A percentile compares a stretch with the other conserved stretches of the same genome.
phyloP scores from a whole-genome alignment of 192 early-diverging fungal species.

The Coemansia sp. region DNA sequence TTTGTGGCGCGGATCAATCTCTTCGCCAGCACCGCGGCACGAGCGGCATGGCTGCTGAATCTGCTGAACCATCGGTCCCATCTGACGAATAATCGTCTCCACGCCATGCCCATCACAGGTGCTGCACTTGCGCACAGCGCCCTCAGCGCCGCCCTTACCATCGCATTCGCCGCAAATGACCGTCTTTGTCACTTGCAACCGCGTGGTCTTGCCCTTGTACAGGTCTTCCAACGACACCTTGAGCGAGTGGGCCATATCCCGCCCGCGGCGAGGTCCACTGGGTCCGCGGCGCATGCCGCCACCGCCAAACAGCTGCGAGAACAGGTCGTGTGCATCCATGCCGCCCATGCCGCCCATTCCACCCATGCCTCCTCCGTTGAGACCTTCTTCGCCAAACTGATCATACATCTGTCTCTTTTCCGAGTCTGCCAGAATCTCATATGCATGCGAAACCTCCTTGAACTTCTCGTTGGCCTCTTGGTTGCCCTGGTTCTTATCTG shows the following conservation, averaged over 20 bases:
- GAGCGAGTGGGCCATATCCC: constrained; percentile 84
- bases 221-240: constrained; percentile 89
- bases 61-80: constrained; percentile 99
- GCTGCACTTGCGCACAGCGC: constrained; percentile 77
- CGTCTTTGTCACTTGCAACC: constrained; percentile 95
- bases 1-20: constrained; percentile 84
- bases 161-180: constrained; percentile 89
- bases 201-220: constrained; percentile 88
- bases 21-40: constrained; percentile 88
- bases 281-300: constrained; percentile 64
- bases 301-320: constrained; percentile 95
- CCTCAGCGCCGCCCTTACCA: constrained; percentile 95
- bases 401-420: constrained; percentile 92
- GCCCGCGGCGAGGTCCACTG: constrained; percentile 88
- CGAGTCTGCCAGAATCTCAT: constrained; percentile 90
- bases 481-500: constrained; percentile 72
- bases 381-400: constrained; percentile 84
- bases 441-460: constrained; percentile 98
- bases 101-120: constrained; percentile 90
- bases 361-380: constrained; percentile 72
- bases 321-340: constrained; percentile 90
- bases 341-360: constrained; percentile 58
- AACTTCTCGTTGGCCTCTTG: constrained; percentile 80
- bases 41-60: constrained; percentile 94
- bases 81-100: constrained; percentile 84